A percentile compares a stretch with the other conserved stretches of the same genome.
Evolutionary conservation across 345 rosid genomes (phyloP).

Genomic region (Adansonia digitata): DNA sequence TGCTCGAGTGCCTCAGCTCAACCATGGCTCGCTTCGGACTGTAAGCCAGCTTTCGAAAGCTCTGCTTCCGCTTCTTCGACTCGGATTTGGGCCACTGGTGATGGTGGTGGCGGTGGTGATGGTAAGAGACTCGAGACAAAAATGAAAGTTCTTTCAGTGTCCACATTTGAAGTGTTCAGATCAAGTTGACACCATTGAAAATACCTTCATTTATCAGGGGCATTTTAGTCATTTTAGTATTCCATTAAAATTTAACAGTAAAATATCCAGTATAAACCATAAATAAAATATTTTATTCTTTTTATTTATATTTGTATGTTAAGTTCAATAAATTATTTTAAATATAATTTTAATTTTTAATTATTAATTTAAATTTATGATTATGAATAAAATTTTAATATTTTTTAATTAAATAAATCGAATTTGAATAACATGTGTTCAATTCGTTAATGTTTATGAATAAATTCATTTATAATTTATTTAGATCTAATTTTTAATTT

Average conservation of each 20-base stretch:
- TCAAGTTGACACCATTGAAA: background rate
- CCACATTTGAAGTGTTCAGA: conserved; percentile 7
- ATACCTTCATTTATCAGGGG: background rate
- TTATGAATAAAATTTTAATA: too few species aligned
- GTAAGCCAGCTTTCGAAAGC: conserved; percentile 37
- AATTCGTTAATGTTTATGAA: too few species aligned
- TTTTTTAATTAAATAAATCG: too few species aligned
- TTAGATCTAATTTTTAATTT: too few species aligned
- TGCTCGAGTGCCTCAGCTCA: conserved; percentile 94
- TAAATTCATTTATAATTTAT: too few species aligned
- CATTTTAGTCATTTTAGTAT: background rate
- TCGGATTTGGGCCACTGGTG: background rate
- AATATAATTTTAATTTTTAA: too few species aligned
- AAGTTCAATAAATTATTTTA: too few species aligned
- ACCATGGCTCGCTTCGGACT: conserved; percentile 84
- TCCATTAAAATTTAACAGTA: background rate
- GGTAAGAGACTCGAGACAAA: conserved; percentile 11
- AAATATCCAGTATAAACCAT: too few species aligned
- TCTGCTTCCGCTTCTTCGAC: background rate
- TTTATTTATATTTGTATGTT: too few species aligned
- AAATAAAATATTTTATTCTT: too few species aligned
- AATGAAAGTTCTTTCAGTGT: background rate
- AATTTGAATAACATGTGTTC: too few species aligned
- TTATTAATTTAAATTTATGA: too few species aligned
- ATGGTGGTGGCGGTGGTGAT: background rate